Evolutionary conservation across 495 filamentous ascomycete species (phyloP), one percentile per base, ranked within the genome.

Genomic region (Cryomyces minteri): DNA sequence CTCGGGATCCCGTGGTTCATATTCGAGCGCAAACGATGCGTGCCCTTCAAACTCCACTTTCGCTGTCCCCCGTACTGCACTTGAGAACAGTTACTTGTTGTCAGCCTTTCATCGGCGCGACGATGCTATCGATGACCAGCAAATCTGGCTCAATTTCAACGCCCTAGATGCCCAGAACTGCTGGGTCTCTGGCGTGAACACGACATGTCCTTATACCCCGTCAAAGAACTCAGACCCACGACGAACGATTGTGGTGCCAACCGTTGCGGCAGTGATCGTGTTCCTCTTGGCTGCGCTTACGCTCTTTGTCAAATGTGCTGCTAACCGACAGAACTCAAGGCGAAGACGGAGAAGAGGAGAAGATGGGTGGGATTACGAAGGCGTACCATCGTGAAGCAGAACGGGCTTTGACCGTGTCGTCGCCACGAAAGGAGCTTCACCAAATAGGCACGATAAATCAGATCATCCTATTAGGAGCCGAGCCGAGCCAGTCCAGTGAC

Each of bases 351-450:
- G 69, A 43, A 69, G 65, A 56, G 69, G 66, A 50, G 69, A 67
- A 37, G 67, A 69, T 38, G 74, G 76, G 0, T 77, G 74, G 71
- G 72, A 77, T 38, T 81, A 81, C 59, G 77, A 81, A 51, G 76
- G 76, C 14, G 73, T 80, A 32, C 76, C 76, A 9, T 50, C 47
- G 3, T 56, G 46, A 51, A n/a, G 14, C 34, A 1, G 34, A 37
- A 37, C 34, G 12, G 1, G 18, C 18, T 25, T 25, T 25, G 18
- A 2, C 1, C 18, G 18, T 25, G 2, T 25, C 18, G 18, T 25
- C 18, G 18, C 18, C 18, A 2, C 18, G 18, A 25, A 25, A 25
- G 18, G 18, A 25, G 18, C 18, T 25, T 25, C 18, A 25, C 18
- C 18, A 25, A 25, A 25, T 25, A 25, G 18, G 18, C 18, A 25